Conservation (phyloP, 2,329 filamentous ascomycete species). For the Cadophora sp. region DNA sequence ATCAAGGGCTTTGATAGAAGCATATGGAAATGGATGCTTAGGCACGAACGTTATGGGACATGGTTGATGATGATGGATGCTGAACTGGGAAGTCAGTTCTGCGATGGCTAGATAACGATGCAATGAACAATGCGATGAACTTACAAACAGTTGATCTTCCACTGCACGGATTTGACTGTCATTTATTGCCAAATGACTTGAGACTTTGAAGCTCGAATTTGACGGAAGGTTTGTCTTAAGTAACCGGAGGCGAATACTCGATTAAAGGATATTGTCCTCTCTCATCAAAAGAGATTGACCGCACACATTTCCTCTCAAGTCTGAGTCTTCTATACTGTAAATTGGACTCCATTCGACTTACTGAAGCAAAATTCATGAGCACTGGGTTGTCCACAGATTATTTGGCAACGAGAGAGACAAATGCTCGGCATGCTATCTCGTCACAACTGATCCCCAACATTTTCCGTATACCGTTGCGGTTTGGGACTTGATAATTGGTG, state of each 20-base stretch:
- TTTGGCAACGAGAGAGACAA: too few relatives aligned
- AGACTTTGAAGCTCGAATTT: neutral
- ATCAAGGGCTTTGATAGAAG: constrained; percentile 20
- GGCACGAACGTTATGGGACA: constrained; percentile 14
- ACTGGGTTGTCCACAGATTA: too few relatives aligned
- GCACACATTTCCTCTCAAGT: too few relatives aligned
- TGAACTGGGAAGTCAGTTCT: neutral
- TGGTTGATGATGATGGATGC: constrained; percentile 17
- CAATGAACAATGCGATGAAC: constrained; percentile 13
- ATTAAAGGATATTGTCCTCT: neutral
- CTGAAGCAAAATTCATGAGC: too few relatives aligned
- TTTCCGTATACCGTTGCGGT: too few relatives aligned
- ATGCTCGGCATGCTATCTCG: too few relatives aligned
- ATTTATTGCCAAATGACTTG: neutral
- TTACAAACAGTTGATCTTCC: neutral
- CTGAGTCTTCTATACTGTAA: too few relatives aligned
- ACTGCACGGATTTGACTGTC: neutral
- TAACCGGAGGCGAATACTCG: neutral
- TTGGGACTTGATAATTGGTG: too few relatives aligned
- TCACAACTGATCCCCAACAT: too few relatives aligned
- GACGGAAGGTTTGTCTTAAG: neutral
- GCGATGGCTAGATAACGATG: constrained; percentile 10
- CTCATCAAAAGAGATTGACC: too few relatives aligned
- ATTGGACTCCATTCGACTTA: too few relatives aligned
- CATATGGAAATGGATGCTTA: constrained; percentile 18